Base-by-base conservation (phyloP, 345 rosid species). In the Pugionium cornutum region DNA sequence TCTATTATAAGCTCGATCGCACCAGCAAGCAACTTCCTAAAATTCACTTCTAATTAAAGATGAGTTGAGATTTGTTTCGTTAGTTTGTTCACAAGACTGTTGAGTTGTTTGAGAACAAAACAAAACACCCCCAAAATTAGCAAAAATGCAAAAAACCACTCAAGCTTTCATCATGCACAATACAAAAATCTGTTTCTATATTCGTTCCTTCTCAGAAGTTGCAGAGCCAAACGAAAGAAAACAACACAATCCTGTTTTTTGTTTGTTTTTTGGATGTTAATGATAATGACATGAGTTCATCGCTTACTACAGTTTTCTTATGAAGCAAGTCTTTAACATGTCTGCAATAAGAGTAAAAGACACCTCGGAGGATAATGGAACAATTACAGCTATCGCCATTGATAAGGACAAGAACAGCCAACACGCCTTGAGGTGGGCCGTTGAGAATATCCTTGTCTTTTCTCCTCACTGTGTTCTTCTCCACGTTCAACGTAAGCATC, bases 401-500 rank as follows among this genome's bases (percentile, higher is more conserved):
- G 87, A 86, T 78, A 85, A 74, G 39, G 98, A 89, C 64, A 92
- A 85, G 80, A 83, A 82, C 6, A 92, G 98, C 78, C 92, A 83
- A 74, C 59, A 77, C 70, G 97, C 97, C 29, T 66, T 92, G 66
- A 79, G 66, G 67, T 92, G 97, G 98, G 83, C 97, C 0, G 73
- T 76, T 10, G 95, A 92, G 7, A 80, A 86, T 69, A 83, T 89
- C 41, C 60, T 83, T 56, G 2, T 54, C 55, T 80, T 60, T 68
- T 83, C 89, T 67, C 85, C 85, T 60, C 60, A 81, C 9, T 81
- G 87, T 45, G 47, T 91, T 26, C 82, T 91, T 69, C 77, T 91
- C 59, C 94, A 91, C 59, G 91, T 88, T 73, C 9, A 74, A 61
- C 11, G 49, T 66, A 55, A 52, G 35, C 42, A 53, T 36, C 50